These are phyloP conservation scores for Elsinoe fawcettii DNA, from an alignment of 2,329 filamentous ascomycete species.

Conservation along the genomic window DNA sequence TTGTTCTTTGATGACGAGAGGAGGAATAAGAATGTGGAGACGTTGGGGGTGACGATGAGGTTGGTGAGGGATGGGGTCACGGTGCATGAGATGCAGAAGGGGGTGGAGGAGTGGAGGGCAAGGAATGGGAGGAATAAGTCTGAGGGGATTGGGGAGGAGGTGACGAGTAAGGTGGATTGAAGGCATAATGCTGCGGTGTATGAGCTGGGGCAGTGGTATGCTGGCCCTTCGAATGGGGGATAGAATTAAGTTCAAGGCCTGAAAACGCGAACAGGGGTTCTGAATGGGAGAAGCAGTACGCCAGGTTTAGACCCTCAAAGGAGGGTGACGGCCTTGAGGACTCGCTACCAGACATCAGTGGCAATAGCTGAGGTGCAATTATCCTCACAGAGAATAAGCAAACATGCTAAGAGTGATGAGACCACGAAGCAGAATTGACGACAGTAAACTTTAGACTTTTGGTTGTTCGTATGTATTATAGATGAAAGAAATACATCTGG, in stretches of 20 bases:
- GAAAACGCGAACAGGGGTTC: no score
- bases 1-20: conserved; percentile 93
- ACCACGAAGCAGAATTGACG: not conserved
- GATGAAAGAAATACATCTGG: not conserved
- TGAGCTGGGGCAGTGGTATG: no score
- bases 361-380: no score
- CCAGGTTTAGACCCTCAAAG: no score
- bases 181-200: no score
- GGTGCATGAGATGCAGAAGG: conserved; percentile 67
- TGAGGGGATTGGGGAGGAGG: not conserved
- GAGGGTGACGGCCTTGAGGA: no score
- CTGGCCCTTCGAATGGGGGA: no score
- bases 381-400: no score
- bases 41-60: conserved; percentile 75
- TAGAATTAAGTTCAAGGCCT: no score
- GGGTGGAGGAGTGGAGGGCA: conserved; percentile 73
- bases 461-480: not conserved
- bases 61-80: conserved; percentile 73
- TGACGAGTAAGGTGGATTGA: not conserved
- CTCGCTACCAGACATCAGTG: not conserved
- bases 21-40: conserved; percentile 73
- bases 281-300: no score
- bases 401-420: not conserved
- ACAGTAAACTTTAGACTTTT: not conserved
- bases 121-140: conserved; percentile 46